Evolutionary conservation across 1,139 yeast genomes (phyloP).

Genomic region (Yamadazyma epiphylla): DNA sequence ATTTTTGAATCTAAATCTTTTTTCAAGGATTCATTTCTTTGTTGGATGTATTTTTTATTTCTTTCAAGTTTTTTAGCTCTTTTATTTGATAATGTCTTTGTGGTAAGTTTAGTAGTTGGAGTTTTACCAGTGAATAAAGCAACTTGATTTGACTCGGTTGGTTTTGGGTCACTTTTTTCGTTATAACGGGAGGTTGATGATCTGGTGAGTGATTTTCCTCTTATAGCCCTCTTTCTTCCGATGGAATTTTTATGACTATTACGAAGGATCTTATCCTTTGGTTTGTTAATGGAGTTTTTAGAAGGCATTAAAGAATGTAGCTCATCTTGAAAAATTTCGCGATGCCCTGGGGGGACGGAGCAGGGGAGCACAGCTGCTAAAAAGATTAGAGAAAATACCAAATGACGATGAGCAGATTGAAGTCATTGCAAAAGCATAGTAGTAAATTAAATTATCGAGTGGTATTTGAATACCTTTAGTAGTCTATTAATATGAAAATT

Average conservation of each 20-base stretch:
- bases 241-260: slow-evolving; percentile 52
- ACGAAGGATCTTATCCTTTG: slow-evolving; percentile 58
- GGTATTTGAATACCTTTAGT: too few relatives aligned
- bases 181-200: slow-evolving; percentile 45
- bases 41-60: slow-evolving; percentile 65
- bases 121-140: slow-evolving; percentile 55
- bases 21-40: slow-evolving; percentile 45
- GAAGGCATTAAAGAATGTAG: slow-evolving; percentile 58
- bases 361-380: background rate
- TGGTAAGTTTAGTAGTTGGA: slow-evolving; percentile 40
- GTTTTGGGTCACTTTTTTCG: slow-evolving; percentile 31
- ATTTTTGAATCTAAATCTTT: slow-evolving; percentile 49
- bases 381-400: background rate
- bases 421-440: background rate
- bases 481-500: too few relatives aligned
- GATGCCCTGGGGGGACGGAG: background rate
- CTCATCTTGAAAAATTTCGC: background rate
- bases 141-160: slow-evolving; percentile 56
- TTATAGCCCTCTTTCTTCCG: slow-evolving; percentile 55
- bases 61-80: slow-evolving; percentile 79
- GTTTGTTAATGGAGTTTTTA: slow-evolving; percentile 75
- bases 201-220: slow-evolving; percentile 45
- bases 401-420: background rate
- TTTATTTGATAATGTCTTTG: slow-evolving; percentile 72
- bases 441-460: background rate